These are phyloP conservation scores for Eimeria acervulina DNA, from an alignment of 169 alveolate species.

Conservation along the genomic window DNA sequence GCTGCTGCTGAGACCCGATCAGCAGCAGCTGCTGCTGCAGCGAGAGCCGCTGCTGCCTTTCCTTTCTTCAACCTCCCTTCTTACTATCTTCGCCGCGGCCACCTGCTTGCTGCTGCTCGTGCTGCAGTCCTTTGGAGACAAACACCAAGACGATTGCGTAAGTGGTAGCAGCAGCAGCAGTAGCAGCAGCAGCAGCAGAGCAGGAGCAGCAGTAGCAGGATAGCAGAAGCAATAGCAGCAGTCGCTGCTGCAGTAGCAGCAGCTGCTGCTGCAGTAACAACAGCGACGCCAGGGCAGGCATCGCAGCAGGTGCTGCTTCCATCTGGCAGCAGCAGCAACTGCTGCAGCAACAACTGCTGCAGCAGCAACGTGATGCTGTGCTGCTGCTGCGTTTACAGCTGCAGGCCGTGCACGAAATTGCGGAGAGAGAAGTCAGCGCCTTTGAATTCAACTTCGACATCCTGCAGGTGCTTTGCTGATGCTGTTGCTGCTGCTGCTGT, in stretches of 20 bases:
- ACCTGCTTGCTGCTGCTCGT: conserved; percentile 14
- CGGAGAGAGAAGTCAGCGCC: conserved; percentile 73
- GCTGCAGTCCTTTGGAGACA: conserved; percentile 40
- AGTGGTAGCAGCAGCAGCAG: conserved; percentile 9
- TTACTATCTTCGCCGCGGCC: not conserved
- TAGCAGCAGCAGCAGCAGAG: not conserved
- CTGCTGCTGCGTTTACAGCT: conserved; percentile 52
- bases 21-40: not conserved
- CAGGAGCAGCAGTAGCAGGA: not conserved
- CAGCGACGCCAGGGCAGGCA: not conserved
- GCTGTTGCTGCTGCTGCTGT: conserved; percentile 34
- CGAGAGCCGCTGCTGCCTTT: not conserved
- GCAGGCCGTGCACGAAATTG: conserved; percentile 46
- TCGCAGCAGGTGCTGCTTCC: no score
- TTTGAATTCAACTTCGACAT: conserved; percentile 55
- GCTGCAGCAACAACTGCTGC: conserved; percentile 7
- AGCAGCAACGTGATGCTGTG: not conserved
- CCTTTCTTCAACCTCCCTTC: not conserved
- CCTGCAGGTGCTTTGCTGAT: not conserved
- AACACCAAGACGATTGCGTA: conserved; percentile 37
- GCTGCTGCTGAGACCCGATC: not conserved
- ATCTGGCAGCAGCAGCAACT: conserved; percentile 38
- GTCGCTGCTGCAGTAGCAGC: conserved; percentile 3
- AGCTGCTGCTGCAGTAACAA: conserved; percentile 1
- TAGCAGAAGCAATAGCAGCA: no score